phyloP scores from a whole-genome alignment of 2,329 filamentous ascomycete genomes.

The Penicillium sp. region DNA sequence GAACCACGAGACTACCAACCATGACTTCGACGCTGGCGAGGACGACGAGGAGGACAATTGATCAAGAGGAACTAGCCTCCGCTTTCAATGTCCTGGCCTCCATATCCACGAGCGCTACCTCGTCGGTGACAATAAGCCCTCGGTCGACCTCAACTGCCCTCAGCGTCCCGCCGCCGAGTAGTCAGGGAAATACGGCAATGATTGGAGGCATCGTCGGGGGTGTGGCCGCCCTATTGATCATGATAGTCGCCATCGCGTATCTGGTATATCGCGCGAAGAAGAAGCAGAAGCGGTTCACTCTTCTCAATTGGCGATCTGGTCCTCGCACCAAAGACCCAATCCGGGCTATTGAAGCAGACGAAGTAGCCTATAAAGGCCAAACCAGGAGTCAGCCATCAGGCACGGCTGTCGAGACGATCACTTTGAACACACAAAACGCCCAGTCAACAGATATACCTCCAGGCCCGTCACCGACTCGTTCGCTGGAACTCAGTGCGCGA shows the following conservation, averaged over 20 bases:
- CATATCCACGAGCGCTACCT: neutral
- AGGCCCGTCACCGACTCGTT: neutral
- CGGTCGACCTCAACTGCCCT: neutral
- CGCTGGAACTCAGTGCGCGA: neutral
- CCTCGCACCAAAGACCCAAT: neutral
- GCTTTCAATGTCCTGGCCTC: slow-evolving; percentile 1
- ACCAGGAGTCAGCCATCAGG: neutral
- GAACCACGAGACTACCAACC: neutral
- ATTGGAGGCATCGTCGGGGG: slow-evolving; percentile 16
- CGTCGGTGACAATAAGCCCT: neutral
- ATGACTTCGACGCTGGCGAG: neutral
- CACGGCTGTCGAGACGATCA: neutral
- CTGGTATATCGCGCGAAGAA: slow-evolving; percentile 12
- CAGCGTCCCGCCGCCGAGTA: neutral
- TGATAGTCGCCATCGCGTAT: slow-evolving; percentile 12
- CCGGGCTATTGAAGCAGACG: neutral
- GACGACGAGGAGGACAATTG: neutral
- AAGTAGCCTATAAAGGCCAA: neutral
- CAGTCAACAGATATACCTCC: neutral
- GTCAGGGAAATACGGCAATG: slow-evolving; percentile 1
- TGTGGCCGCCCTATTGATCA: slow-evolving; percentile 5
- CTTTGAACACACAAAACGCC: neutral
- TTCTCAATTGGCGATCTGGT: slow-evolving; percentile 16
- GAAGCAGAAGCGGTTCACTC: slow-evolving; percentile 13
- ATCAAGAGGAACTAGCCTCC: neutral